Evolutionary conservation across 441 rosid genomes (phyloP).

Genomic region (Mallotus repandus): DNA sequence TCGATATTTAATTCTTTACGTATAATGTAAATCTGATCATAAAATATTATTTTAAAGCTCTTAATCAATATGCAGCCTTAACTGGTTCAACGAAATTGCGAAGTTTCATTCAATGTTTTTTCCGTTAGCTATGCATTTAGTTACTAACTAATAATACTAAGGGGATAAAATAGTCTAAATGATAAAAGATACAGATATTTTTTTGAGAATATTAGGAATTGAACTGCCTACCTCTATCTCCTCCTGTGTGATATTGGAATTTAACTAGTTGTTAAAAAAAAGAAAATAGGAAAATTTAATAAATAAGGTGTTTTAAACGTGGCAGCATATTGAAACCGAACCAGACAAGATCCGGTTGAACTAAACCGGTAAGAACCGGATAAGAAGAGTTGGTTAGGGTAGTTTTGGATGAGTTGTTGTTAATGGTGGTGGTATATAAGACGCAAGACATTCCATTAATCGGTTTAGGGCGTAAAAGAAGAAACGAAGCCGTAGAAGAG

Average conservation of each 20-base stretch:
- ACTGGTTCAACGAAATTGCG: too few relatives aligned
- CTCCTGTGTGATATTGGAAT: too few relatives aligned
- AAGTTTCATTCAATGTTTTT: background rate
- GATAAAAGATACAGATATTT: too few relatives aligned
- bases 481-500: slow-evolving; percentile 63
- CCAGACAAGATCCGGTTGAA: background rate
- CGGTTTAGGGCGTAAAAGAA: slow-evolving; percentile 52
- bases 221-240: too few relatives aligned
- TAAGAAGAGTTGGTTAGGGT: slow-evolving; percentile 15
- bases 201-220: too few relatives aligned
- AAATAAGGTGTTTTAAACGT: slow-evolving; percentile 7
- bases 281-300: too few relatives aligned
- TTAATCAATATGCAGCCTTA: background rate
- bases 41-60: background rate
- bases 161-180: too few relatives aligned
- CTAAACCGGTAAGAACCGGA: slow-evolving; percentile 9
- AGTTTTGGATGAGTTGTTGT: slow-evolving; percentile 12
- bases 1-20: too few relatives aligned
- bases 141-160: too few relatives aligned
- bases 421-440: slow-evolving; percentile 9
- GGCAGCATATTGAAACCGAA: background rate
- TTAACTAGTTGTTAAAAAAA: too few relatives aligned
- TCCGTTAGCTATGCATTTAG: too few relatives aligned
- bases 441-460: background rate
- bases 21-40: too few relatives aligned